These are phyloP conservation scores for Malbranchea zuffiana DNA, from an alignment of 2,329 filamentous ascomycete species.

Conservation along the genomic window DNA sequence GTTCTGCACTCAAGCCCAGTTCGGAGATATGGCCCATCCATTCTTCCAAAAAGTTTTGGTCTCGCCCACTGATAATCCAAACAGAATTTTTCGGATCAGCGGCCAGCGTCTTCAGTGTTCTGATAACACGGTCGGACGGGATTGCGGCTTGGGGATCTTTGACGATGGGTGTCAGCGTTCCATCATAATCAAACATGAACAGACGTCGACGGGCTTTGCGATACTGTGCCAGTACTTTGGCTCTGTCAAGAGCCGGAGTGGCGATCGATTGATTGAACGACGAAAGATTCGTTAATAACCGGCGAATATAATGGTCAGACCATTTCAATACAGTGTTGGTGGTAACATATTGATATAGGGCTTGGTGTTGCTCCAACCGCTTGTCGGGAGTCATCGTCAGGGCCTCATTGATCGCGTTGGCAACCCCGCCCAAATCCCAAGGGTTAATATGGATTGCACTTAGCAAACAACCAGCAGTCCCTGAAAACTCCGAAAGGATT, in stretches of 20 bases:
- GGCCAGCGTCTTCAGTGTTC: constrained; percentile 67
- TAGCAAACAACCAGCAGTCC: constrained; percentile 73
- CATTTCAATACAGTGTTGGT: constrained; percentile 77
- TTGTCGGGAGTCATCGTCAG: constrained; percentile 61
- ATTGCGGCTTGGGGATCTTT: constrained; percentile 81
- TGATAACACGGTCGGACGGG: constrained; percentile 71
- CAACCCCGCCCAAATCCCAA: constrained; percentile 79
- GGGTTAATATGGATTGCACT: constrained; percentile 94
- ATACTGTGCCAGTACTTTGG: constrained; percentile 62
- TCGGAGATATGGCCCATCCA: constrained; percentile 85
- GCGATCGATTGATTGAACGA: constrained; percentile 63
- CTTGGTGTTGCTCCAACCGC: constrained; percentile 57
- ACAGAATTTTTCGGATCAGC: constrained; percentile 73
- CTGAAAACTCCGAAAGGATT: constrained; percentile 93
- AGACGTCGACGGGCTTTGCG: constrained; percentile 63
- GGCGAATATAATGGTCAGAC: constrained; percentile 68
- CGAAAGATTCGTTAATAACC: constrained; percentile 67
- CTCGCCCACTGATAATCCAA: constrained; percentile 97
- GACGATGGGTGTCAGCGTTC: constrained; percentile 90
- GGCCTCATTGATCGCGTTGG: constrained; percentile 69
- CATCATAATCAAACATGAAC: constrained; percentile 99
- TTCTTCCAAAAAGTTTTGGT: constrained; percentile 80
- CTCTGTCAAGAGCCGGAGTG: constrained; percentile 71
- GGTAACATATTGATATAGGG: constrained; percentile 73
- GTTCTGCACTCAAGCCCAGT: constrained; percentile 90